phyloP scores from a whole-genome alignment of 352 stramenopile species.

The Phytophthora palmivora region DNA sequence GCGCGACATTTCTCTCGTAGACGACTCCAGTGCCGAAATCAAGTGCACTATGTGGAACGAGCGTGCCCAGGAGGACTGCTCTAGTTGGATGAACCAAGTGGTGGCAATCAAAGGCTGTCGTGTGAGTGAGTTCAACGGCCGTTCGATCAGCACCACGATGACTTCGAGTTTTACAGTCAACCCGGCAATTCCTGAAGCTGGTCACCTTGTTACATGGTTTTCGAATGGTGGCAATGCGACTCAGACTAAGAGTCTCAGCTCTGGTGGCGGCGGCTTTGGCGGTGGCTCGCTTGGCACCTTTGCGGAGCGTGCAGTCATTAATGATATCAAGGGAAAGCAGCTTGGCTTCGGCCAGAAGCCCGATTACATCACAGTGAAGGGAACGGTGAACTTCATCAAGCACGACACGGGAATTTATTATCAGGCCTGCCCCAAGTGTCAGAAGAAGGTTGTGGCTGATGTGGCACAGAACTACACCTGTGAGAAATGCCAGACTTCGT shows the following conservation, averaged over 20 bases:
- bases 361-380: slow-evolving; percentile 97
- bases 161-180: slow-evolving; percentile 87
- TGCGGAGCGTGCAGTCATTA: slow-evolving; percentile 88
- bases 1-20: slow-evolving; percentile 96
- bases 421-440: slow-evolving; percentile 88
- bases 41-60: slow-evolving; percentile 98
- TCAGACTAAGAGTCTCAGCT: slow-evolving; percentile 82
- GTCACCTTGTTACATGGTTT: slow-evolving; percentile 88
- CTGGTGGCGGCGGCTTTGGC: slow-evolving; percentile 74
- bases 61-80: slow-evolving; percentile 81
- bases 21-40: slow-evolving; percentile 96
- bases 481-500: slow-evolving; percentile 97
- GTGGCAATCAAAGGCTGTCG: slow-evolving; percentile 96
- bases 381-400: slow-evolving; percentile 97
- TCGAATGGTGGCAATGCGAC: slow-evolving; percentile 72
- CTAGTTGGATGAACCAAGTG: slow-evolving; percentile 91
- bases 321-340: slow-evolving; percentile 95
- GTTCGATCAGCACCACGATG: slow-evolving; percentile 87
- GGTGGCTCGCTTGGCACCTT: slow-evolving; percentile 85
- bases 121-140: slow-evolving; percentile 95
- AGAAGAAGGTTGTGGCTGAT: slow-evolving; percentile 93
- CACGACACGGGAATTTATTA: slow-evolving; percentile 92
- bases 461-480: slow-evolving; percentile 96
- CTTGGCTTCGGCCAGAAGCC: slow-evolving; percentile 96
- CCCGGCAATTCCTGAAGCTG: slow-evolving; percentile 87